phyloP scores from a whole-genome alignment of 73 alveolate genomes.

The Tetrahymena malaccensis region DNA sequence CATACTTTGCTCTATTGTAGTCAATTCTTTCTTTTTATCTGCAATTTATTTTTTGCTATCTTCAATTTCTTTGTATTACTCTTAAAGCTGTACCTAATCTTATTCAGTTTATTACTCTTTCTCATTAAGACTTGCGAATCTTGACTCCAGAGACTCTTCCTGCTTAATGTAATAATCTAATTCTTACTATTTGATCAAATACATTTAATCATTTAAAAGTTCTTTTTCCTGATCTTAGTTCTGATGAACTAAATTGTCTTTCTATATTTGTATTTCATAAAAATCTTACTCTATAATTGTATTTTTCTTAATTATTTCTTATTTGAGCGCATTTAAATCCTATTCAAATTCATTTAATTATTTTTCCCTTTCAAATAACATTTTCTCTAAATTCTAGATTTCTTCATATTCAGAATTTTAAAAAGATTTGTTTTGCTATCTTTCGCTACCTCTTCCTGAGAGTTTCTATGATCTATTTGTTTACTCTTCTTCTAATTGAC shows the following conservation, averaged over 20 bases:
- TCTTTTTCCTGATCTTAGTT: not conserved
- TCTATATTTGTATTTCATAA: not conserved
- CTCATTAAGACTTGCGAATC: not conserved
- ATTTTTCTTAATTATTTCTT: not conserved
- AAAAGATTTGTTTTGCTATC: not conserved
- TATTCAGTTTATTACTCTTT: not conserved
- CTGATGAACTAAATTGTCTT: not conserved
- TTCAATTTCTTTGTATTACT: not conserved
- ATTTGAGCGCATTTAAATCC: not conserved
- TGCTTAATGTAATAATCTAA: not conserved
- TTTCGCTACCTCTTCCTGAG: not conserved
- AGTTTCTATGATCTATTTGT: not conserved
- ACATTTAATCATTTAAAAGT: not conserved
- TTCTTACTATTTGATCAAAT: not conserved
- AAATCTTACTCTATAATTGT: not conserved
- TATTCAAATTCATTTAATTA: not conserved
- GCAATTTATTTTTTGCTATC: not conserved
- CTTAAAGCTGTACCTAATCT: not conserved
- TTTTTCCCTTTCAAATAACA: not conserved
- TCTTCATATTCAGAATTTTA: not conserved
- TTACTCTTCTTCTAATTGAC: not conserved
- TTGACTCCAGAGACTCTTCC: not conserved
- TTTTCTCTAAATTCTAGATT: not conserved
- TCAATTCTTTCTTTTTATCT: not conserved
- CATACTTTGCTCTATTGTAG: not conserved